phyloP scores from a whole-genome alignment of 768 basidiomycete species.

The Tulasnella sp. region DNA sequence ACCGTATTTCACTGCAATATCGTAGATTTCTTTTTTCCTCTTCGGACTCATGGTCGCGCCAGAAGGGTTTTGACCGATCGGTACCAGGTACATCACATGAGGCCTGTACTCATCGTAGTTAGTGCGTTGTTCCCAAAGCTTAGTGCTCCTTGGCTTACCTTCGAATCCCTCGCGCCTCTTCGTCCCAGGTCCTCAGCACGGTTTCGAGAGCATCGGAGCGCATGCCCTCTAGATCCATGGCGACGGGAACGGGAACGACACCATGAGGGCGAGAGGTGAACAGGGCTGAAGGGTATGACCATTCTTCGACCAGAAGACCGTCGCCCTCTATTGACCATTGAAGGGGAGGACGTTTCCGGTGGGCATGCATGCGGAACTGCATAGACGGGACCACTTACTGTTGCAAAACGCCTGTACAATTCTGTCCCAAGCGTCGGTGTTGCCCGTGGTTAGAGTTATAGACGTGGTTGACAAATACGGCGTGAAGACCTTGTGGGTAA shows the following conservation, averaged over 20 bases:
- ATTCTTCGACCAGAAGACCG: conserved; percentile 58
- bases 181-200: conserved; percentile 69
- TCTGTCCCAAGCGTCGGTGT: conserved; percentile 73
- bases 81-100: conserved; percentile 72
- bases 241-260: conserved; percentile 57
- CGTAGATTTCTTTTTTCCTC: conserved; percentile 79
- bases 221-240: conserved; percentile 75
- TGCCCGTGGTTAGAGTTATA: conserved; percentile 63
- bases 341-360: background rate
- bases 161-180: conserved; percentile 55
- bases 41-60: conserved; percentile 65
- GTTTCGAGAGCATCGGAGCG: conserved; percentile 61
- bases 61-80: conserved; percentile 84
- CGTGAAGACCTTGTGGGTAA: conserved; percentile 53
- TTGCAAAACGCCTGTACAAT: conserved; percentile 64
- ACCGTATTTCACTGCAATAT: conserved; percentile 80
- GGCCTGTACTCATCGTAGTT: conserved; percentile 50
- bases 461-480: conserved; percentile 60
- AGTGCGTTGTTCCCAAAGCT: background rate
- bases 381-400: conserved; percentile 57
- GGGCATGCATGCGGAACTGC: background rate
- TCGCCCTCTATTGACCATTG: conserved; percentile 39
- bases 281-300: conserved; percentile 71
- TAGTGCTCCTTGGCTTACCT: conserved; percentile 47
- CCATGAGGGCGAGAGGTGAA: conserved; percentile 47